Base-by-base conservation (phyloP, 2,329 filamentous ascomycete species). In the Hypoxylon sp. region DNA sequence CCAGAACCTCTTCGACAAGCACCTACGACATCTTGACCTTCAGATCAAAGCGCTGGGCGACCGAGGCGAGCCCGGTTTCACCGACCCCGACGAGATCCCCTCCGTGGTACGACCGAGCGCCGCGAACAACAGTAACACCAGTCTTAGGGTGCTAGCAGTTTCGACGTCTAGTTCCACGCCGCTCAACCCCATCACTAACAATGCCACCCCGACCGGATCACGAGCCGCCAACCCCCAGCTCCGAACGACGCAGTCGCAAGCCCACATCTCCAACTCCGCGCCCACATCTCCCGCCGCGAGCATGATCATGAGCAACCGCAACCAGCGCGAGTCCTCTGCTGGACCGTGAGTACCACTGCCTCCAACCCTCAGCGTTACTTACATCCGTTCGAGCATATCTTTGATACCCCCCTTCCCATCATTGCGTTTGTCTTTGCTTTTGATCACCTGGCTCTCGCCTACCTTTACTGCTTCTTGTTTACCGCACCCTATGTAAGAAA, bases 21-120 rank as follows among this genome's bases (percentile, higher is more conserved):
- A 91, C 80, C 84, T 84, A 72, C 86, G 82, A 76, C 87, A 82
- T 77, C 89, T 87, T 77, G 92, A 92, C 74, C 77, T 82, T 54
- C 87, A 90, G 74, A 85, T 91, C 72, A 90, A 91, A 74, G 79
- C 84, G 51, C 81, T 91, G 27, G 86, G 87, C 77, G 88, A 90
- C 70, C 84, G 88, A 74, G 83, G 82, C 70, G 89, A 91, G 73
- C 87, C 87, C 39, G 87, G 87, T 62, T 89, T 89, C 74, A 85
- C 81, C 65, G 86, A 91, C 60, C 86, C 87, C 35, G 88, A 90
- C 73, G 87, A 89, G 76, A 82, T 90, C 7, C 89, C 89, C 29
- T 91, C 89, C 1, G 80, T 90, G 5, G 79, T 91, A n/a, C 86
- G 87, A 31, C 82, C 86, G 13, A 86, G 86, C 75, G 83, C 86